Evolutionary conservation across 2,329 filamentous ascomycete species (phyloP).

Genomic region (Tolypocladium ophioglossoides): DNA sequence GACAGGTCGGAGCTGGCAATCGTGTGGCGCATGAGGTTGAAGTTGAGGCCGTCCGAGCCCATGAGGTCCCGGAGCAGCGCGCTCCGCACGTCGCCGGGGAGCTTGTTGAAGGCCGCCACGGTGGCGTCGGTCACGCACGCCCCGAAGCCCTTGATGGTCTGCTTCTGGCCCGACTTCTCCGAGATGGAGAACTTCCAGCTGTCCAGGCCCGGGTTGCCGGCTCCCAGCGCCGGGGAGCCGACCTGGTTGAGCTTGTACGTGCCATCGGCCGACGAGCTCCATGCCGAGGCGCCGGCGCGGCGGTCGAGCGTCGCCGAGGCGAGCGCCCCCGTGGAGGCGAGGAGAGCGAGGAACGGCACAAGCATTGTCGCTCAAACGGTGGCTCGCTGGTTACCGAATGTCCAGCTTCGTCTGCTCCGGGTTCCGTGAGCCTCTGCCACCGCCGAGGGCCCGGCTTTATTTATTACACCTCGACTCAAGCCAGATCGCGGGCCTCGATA

Average conservation of each 20-base stretch:
- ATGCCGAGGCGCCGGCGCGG: constrained; percentile 6
- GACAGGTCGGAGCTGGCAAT: constrained; percentile 30
- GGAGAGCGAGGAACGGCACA: not conserved
- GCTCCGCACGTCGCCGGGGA: constrained; percentile 16
- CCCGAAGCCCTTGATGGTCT: constrained; percentile 30
- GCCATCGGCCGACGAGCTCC: constrained; percentile 23
- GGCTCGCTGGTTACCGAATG: not conserved
- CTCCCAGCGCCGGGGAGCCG: constrained; percentile 22
- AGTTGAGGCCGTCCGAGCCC: constrained; percentile 25
- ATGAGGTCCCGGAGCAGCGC: constrained; percentile 24
- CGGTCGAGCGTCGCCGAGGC: not conserved
- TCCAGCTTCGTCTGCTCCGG: not conserved
- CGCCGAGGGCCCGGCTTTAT: not conserved
- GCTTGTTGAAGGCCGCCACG: constrained; percentile 24
- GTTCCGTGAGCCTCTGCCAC: not conserved
- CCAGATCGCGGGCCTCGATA: no score
- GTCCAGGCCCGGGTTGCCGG: constrained; percentile 21
- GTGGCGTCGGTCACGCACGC: constrained; percentile 31
- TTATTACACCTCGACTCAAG: not conserved
- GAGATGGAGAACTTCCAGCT: constrained; percentile 26
- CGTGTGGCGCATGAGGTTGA: constrained; percentile 28
- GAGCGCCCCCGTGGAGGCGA: not conserved
- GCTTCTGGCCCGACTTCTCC: constrained; percentile 24
- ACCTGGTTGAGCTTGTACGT: constrained; percentile 22
- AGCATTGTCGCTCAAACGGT: not conserved